phyloP scores from a whole-genome alignment of 139 green algal species.

The Trebouxia sp. region DNA sequence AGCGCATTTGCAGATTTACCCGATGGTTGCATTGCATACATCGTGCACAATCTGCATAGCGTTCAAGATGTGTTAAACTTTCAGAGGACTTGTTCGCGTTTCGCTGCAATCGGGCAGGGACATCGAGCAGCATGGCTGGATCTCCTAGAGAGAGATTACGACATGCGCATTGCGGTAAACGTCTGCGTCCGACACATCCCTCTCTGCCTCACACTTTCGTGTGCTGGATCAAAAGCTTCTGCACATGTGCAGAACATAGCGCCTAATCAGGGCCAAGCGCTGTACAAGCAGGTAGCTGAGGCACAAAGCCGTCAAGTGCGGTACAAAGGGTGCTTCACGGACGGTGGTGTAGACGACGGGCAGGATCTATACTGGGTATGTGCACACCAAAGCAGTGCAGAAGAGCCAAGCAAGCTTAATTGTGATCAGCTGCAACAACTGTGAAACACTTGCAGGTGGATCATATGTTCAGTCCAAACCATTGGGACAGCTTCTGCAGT shows the following conservation, averaged over 20 bases:
- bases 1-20: background rate
- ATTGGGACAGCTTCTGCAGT: slow-evolving; percentile 46
- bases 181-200: background rate
- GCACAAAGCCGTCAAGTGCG: background rate
- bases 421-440: no score
- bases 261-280: background rate
- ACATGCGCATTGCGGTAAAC: background rate
- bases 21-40: background rate
- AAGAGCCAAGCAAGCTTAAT: no score
- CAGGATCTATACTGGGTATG: slow-evolving; percentile 37
- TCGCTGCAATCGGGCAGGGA: background rate
- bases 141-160: background rate
- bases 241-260: background rate
- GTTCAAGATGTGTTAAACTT: background rate
- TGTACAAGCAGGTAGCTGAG: background rate
- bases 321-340: slow-evolving; percentile 36
- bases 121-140: background rate
- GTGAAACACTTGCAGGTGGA: slow-evolving; percentile 34
- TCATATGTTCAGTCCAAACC: slow-evolving; percentile 41
- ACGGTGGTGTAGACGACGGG: slow-evolving; percentile 37
- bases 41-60: background rate
- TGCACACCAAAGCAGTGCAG: no score
- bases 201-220: no score
- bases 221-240: no score
- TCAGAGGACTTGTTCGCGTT: background rate